Conservation (phyloP, 2,329 filamentous ascomycete genomes). For the Fusarium ramigenum region DNA sequence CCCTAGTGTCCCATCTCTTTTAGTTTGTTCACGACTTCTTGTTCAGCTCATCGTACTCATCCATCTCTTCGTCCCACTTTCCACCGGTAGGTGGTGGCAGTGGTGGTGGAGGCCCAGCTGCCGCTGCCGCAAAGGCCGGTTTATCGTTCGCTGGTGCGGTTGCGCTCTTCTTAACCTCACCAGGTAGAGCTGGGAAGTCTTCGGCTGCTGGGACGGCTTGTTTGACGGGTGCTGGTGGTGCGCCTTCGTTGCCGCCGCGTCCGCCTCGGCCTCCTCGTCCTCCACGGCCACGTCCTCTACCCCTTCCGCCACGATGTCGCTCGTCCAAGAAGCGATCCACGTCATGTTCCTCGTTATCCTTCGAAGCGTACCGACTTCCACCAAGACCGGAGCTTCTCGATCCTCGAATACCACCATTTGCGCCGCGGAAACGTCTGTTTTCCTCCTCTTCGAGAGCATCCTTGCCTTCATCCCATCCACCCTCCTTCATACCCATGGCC, state of each 20-base stretch:
- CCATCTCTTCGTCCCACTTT: conserved; percentile 69
- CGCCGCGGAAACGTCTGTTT: conserved; percentile 53
- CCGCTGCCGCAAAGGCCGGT: conserved; percentile 46
- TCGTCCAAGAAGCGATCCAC: conserved; percentile 52
- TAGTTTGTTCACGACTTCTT: conserved; percentile 31
- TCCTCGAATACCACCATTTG: conserved; percentile 54
- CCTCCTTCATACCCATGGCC: conserved; percentile 63
- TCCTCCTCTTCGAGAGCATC: conserved; percentile 55
- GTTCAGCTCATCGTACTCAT: conserved; percentile 56
- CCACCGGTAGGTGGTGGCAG: conserved; percentile 48
- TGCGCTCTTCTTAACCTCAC: conserved; percentile 40
- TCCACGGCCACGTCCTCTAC: conserved; percentile 49
- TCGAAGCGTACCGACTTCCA: conserved; percentile 54
- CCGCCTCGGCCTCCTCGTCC: conserved; percentile 48
- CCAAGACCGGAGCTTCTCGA: conserved; percentile 50
- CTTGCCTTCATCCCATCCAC: conserved; percentile 69
- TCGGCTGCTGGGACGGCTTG: conserved; percentile 44
- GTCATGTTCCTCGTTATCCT: conserved; percentile 47
- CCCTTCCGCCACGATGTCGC: conserved; percentile 45
- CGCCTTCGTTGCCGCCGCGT: conserved; percentile 40
- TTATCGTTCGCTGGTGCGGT: conserved; percentile 21
- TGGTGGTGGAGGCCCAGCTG: conserved; percentile 39
- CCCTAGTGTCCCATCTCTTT: background rate
- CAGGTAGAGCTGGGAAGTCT: conserved; percentile 51
- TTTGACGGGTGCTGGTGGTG: conserved; percentile 29